Conservation (phyloP, 2,329 filamentous ascomycete species). For the Fusarium multiceps region DNA sequence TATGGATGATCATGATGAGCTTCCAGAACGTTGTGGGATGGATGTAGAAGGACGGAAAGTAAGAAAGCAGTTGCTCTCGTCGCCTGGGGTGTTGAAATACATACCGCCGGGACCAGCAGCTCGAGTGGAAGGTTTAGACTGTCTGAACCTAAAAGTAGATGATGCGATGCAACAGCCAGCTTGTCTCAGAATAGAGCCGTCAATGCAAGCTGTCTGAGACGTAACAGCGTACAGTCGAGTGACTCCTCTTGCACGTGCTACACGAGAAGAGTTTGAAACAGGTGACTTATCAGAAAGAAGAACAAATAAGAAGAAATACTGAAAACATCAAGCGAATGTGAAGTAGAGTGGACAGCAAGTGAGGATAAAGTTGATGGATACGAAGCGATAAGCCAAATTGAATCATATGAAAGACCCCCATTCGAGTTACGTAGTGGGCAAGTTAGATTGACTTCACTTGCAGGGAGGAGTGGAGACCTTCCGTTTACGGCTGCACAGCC, state of each 20-base stretch:
- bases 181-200: constrained; percentile 38
- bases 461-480: constrained; percentile 29
- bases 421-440: constrained; percentile 3
- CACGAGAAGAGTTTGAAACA: not conserved
- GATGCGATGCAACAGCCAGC: constrained; percentile 43
- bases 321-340: constrained; percentile 19
- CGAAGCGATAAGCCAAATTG: constrained; percentile 32
- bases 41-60: not conserved
- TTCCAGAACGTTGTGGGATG: constrained; percentile 8
- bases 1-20: constrained; percentile 48
- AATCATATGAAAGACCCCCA: constrained; percentile 28
- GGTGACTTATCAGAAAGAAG: not conserved
- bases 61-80: constrained; percentile 6
- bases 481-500: not conserved
- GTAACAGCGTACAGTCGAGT: constrained; percentile 8
- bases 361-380: constrained; percentile 19
- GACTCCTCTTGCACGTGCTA: constrained; percentile 14
- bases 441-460: constrained; percentile 16
- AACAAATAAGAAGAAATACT: not conserved
- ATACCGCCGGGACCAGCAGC: constrained; percentile 32
- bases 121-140: constrained; percentile 23
- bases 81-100: constrained; percentile 16
- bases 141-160: constrained; percentile 16
- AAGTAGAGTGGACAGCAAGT: constrained; percentile 4
- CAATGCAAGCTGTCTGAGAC: constrained; percentile 21